These are phyloP conservation scores for Paraphaeosphaeria minitans DNA, from an alignment of 2,329 filamentous ascomycete species.

Conservation along the genomic window DNA sequence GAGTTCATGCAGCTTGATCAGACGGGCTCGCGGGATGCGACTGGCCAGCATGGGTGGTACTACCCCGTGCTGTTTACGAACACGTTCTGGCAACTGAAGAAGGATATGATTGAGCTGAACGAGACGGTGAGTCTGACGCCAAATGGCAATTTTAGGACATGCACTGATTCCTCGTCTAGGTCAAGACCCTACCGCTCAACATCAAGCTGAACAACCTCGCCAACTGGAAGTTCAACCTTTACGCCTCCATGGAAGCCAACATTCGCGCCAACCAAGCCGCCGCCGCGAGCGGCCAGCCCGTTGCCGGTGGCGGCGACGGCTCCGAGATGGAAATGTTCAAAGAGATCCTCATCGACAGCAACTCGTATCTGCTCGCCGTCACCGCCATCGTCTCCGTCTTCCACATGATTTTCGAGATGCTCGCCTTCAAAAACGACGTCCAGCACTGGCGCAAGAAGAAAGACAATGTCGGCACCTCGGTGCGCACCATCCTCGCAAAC, in stretches of 20 bases:
- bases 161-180: background rate
- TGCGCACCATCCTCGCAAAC: conserved; percentile 94
- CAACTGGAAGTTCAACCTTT: conserved; percentile 86
- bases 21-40: conserved; percentile 79
- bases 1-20: conserved; percentile 81
- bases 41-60: conserved; percentile 92
- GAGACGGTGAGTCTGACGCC: conserved; percentile 62
- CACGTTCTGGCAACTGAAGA: conserved; percentile 94
- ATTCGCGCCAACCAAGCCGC: conserved; percentile 82
- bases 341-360: conserved; percentile 90
- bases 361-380: conserved; percentile 84
- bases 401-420: conserved; percentile 92
- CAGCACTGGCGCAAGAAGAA: conserved; percentile 99
- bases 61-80: conserved; percentile 89
- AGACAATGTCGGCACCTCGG: conserved; percentile 94
- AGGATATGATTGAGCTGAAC: conserved; percentile 90
- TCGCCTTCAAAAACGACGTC: conserved; percentile 97
- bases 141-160: too few species aligned
- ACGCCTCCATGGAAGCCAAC: conserved; percentile 84
- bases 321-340: conserved; percentile 97
- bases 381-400: conserved; percentile 84
- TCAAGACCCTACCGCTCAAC: conserved; percentile 78
- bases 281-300: conserved; percentile 71
- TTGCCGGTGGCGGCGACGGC: conserved; percentile 82
- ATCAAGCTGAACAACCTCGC: conserved; percentile 81